Conservation (phyloP, 768 basidiomycete species). For the Russula foetens region DNA sequence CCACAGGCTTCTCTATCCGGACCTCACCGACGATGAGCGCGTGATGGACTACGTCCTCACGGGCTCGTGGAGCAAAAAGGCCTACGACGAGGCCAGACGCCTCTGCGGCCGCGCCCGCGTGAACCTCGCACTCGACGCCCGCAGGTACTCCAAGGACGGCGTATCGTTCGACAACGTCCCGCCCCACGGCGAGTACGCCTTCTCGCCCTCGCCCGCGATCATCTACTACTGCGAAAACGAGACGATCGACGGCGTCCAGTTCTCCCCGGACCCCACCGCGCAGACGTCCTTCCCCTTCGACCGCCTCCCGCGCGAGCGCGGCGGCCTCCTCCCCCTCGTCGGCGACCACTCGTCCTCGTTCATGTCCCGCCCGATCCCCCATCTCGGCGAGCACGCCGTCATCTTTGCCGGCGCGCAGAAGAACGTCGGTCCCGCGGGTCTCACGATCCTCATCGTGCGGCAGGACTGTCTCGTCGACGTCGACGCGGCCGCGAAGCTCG, state of each 20-base stretch:
- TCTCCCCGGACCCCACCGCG: constrained; percentile 45
- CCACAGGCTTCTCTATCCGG: constrained; percentile 67
- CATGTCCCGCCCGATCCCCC: constrained; percentile 89
- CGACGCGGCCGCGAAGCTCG: constrained; percentile 65
- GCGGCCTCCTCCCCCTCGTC: constrained; percentile 67
- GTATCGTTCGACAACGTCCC: constrained; percentile 80
- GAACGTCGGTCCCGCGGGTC: constrained; percentile 91
- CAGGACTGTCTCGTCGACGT: constrained; percentile 90
- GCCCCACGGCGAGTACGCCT: constrained; percentile 57
- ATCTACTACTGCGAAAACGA: constrained; percentile 99
- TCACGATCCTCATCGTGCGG: constrained; percentile 91
- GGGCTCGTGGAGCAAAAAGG: constrained; percentile 88
- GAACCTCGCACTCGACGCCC: constrained; percentile 65
- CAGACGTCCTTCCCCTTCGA: constrained; percentile 72
- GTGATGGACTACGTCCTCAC: constrained; percentile 85
- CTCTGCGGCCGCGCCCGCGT: constrained; percentile 50
- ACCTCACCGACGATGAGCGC: constrained; percentile 44
- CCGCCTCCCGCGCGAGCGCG: constrained; percentile 45
- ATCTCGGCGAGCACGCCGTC: constrained; percentile 82
- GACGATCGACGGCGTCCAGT: constrained; percentile 94
- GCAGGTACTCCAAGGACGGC: constrained; percentile 50
- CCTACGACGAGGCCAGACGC: constrained; percentile 71
- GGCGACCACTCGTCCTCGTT: constrained; percentile 96
- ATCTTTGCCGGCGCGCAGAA: constrained; percentile 98
- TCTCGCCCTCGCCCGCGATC: constrained; percentile 76